Evolutionary conservation across 2,329 filamentous ascomycete genomes (phyloP).

Genomic region (Cladosporium sp.): DNA sequence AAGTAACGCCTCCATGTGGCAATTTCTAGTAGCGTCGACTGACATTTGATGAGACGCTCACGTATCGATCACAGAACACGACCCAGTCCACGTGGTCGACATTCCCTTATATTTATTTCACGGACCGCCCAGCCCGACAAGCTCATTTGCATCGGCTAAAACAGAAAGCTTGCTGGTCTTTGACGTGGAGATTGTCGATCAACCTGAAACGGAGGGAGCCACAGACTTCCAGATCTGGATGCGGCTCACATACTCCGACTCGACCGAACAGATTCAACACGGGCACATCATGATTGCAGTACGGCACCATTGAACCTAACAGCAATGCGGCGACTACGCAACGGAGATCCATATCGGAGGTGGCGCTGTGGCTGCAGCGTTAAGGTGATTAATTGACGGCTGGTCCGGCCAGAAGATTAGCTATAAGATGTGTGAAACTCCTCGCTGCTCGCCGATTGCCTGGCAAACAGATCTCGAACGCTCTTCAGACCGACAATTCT

Average conservation of each 20-base stretch:
- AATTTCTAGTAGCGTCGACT: too few species aligned
- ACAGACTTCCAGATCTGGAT: neutral
- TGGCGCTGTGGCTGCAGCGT: neutral
- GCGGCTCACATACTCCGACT: constrained; percentile 6
- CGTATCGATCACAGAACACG: neutral
- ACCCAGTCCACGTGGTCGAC: neutral
- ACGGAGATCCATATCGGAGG: neutral
- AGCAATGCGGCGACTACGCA: neutral
- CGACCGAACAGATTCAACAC: constrained; percentile 12
- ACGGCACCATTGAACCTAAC: neutral
- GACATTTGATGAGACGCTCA: neutral
- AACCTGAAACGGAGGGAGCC: constrained; percentile 14
- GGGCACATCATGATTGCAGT: neutral
- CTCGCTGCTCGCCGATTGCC: neutral
- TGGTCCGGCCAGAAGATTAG: neutral
- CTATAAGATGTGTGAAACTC: neutral
- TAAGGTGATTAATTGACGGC: neutral
- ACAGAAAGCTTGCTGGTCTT: constrained; percentile 12
- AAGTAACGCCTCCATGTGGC: neutral
- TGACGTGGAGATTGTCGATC: neutral
- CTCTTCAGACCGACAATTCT: neutral
- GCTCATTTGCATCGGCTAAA: constrained; percentile 5
- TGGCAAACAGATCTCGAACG: neutral
- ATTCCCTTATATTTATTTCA: neutral
- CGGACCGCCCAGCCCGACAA: constrained; percentile 19